These are phyloP conservation scores for Rhizoclosmatium sp. DNA, from an alignment of 192 early-diverging fungal species.

Conservation along the genomic window DNA sequence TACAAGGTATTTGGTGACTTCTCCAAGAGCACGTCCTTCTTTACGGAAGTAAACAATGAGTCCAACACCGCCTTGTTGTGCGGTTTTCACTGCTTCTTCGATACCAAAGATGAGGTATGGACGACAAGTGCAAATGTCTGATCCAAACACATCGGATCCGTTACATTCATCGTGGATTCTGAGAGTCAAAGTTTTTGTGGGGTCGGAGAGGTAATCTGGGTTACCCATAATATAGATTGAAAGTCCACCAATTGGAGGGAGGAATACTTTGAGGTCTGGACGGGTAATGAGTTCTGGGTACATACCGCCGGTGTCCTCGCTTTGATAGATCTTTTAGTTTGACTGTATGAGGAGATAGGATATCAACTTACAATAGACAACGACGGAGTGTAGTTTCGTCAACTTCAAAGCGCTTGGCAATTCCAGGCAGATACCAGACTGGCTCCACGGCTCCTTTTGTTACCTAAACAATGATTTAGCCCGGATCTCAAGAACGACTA, in stretches of 20 bases:
- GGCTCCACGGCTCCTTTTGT: slow-evolving; percentile 95
- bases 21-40: slow-evolving; percentile 92
- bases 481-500: not conserved
- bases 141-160: slow-evolving; percentile 62
- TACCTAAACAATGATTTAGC: slow-evolving; percentile 20
- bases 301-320: slow-evolving; percentile 84
- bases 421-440: slow-evolving; percentile 94
- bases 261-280: slow-evolving; percentile 90
- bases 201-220: slow-evolving; percentile 80
- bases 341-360: not conserved
- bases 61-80: slow-evolving; percentile 90
- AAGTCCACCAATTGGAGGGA: slow-evolving; percentile 93
- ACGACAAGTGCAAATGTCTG: slow-evolving; percentile 57
- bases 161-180: slow-evolving; percentile 97
- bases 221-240: slow-evolving; percentile 95
- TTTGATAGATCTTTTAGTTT: slow-evolving; percentile 1
- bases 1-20: slow-evolving; percentile 95
- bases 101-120: slow-evolving; percentile 79
- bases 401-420: slow-evolving; percentile 87
- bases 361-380: slow-evolving; percentile 74
- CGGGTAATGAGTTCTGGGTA: slow-evolving; percentile 94
- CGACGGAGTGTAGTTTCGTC: slow-evolving; percentile 84
- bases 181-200: slow-evolving; percentile 81
- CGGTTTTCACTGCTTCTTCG: slow-evolving; percentile 86
- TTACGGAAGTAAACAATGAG: slow-evolving; percentile 97